A percentile compares a stretch with the other conserved stretches of the same genome.
These are phyloP conservation scores for Filobasidium floriforme DNA, from an alignment of 768 basidiomycete species.

Conservation along the genomic window DNA sequence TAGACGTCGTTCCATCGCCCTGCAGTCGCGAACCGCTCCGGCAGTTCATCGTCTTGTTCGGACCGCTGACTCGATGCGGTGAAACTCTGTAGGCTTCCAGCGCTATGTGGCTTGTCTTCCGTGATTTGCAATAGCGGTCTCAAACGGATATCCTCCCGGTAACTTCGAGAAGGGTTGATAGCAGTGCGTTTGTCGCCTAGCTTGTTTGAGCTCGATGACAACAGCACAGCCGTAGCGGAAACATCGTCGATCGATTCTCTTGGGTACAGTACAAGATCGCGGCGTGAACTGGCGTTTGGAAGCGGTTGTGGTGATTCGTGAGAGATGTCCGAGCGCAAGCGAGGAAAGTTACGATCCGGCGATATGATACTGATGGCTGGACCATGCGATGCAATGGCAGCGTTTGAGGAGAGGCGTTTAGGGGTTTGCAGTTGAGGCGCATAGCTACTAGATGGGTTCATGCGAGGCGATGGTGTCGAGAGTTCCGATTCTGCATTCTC, in stretches of 20 bases:
- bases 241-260: background rate
- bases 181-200: too few species aligned
- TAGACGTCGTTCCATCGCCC: slow-evolving; percentile 5
- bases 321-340: background rate
- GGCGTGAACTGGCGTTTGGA: background rate
- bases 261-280: background rate
- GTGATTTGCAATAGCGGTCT: background rate
- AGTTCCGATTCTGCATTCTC: background rate
- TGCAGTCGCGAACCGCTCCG: background rate
- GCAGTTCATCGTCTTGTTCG: background rate
- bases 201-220: background rate
- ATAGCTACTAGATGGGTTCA: background rate
- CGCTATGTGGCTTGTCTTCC: background rate
- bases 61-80: background rate
- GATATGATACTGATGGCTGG: slow-evolving; percentile 8
- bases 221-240: background rate
- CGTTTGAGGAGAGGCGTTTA: background rate
- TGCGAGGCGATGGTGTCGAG: background rate
- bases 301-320: background rate
- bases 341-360: slow-evolving; percentile 6
- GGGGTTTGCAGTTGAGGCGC: background rate
- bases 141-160: slow-evolving; percentile 6
- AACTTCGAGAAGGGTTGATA: background rate
- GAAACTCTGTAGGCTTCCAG: background rate
- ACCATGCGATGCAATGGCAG: background rate